These are phyloP conservation scores for Neonectria ditissima DNA, from an alignment of 2,329 filamentous ascomycete species.

Conservation along the genomic window DNA sequence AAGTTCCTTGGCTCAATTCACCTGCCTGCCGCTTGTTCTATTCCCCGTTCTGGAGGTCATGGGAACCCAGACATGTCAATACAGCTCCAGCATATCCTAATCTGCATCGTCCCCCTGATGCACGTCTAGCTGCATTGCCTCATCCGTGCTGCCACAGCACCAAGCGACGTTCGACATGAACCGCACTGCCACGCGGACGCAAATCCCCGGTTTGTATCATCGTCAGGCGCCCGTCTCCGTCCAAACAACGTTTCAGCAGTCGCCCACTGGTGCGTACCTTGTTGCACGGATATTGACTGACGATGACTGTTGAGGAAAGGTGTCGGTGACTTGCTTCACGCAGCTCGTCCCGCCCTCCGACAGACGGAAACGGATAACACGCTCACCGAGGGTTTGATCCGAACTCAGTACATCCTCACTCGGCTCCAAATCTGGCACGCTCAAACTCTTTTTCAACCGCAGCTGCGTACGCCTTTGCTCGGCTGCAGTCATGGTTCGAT, in stretches of 20 bases:
- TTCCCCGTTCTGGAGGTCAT: conserved; percentile 16
- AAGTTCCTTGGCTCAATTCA: conserved; percentile 15
- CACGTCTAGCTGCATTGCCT: conserved; percentile 35
- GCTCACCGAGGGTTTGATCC: conserved; percentile 1
- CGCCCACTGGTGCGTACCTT: conserved; percentile 17
- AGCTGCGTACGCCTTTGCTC: conserved; percentile 12
- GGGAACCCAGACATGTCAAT: conserved; percentile 12
- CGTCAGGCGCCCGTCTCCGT: conserved; percentile 11
- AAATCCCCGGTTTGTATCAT: conserved; percentile 32
- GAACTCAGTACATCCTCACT: conserved; percentile 1
- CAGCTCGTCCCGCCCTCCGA: not conserved
- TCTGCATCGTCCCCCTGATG: conserved; percentile 21
- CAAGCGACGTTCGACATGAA: conserved; percentile 37
- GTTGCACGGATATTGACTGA: conserved; percentile 1
- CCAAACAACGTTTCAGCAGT: conserved; percentile 18
- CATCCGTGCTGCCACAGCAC: conserved; percentile 31
- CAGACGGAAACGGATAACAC: not conserved
- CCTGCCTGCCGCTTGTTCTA: conserved; percentile 14
- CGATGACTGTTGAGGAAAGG: not conserved
- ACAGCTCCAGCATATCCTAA: conserved; percentile 11
- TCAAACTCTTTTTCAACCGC: conserved; percentile 13
- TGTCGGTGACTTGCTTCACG: not conserved
- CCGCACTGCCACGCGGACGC: conserved; percentile 32
- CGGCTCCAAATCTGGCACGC: conserved; percentile 4
- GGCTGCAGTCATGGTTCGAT: conserved; percentile 23